Evolutionary conservation across 805 yeast genomes (phyloP).

Genomic region (Teunomyces aglyptinius): DNA sequence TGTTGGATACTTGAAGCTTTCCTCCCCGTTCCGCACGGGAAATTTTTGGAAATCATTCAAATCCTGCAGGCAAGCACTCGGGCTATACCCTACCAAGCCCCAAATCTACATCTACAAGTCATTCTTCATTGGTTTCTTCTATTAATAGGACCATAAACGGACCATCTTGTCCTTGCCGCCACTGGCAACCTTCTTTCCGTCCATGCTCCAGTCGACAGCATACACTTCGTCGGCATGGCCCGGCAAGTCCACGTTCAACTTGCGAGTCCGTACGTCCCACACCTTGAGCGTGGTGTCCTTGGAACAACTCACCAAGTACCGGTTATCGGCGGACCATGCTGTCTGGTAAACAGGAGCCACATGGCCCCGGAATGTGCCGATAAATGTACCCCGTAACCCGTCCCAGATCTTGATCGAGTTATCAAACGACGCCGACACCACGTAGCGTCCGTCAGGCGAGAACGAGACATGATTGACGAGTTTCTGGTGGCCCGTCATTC

Average conservation of each 20-base stretch:
- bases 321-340: slow-evolving; percentile 95
- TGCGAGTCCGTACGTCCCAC: slow-evolving; percentile 89
- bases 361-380: slow-evolving; percentile 91
- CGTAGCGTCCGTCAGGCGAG: slow-evolving; percentile 89
- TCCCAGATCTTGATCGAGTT: slow-evolving; percentile 96
- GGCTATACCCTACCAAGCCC: too few species aligned
- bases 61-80: background rate
- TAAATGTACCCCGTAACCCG: slow-evolving; percentile 84
- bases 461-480: slow-evolving; percentile 93
- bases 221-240: slow-evolving; percentile 96
- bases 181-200: slow-evolving; percentile 90
- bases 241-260: slow-evolving; percentile 84
- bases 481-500: slow-evolving; percentile 98
- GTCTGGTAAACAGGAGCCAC: slow-evolving; percentile 98
- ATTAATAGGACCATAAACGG: slow-evolving; percentile 83
- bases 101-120: too few species aligned
- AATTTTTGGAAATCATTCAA: background rate
- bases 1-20: background rate
- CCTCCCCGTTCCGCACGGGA: background rate
- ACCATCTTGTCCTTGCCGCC: slow-evolving; percentile 97
- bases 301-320: slow-evolving; percentile 88
- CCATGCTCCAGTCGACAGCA: slow-evolving; percentile 97
- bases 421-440: slow-evolving; percentile 93
- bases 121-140: too few species aligned
- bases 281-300: slow-evolving; percentile 95